A percentile compares a stretch with the other conserved stretches of the same genome.
phyloP scores from a whole-genome alignment of 2,329 filamentous ascomycete species.

The Penicillium nordicum region DNA sequence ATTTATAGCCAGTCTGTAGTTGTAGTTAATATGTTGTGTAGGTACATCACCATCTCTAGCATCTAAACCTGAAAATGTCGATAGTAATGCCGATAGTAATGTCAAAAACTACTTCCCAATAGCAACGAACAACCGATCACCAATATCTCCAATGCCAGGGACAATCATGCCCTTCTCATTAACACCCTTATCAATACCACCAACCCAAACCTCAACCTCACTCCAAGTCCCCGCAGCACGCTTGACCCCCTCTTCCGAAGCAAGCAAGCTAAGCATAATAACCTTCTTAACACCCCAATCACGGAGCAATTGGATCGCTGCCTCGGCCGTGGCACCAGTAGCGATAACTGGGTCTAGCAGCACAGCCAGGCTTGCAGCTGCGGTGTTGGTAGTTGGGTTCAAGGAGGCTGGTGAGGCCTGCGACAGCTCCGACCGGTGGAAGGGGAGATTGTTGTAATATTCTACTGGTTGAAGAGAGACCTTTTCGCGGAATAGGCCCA shows the following conservation, averaged over 20 bases:
- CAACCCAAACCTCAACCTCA: constrained; percentile 67
- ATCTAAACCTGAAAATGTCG: neutral
- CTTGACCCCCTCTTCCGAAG: constrained; percentile 65
- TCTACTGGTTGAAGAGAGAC: constrained; percentile 84
- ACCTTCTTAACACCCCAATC: constrained; percentile 90
- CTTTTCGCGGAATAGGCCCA: constrained; percentile 90
- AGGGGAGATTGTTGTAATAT: constrained; percentile 95
- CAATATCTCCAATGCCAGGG: constrained; percentile 85
- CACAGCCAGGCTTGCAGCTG: constrained; percentile 65
- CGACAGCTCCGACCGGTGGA: constrained; percentile 47
- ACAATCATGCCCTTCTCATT: constrained; percentile 84
- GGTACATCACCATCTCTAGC: neutral
- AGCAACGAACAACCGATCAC: constrained; percentile 84
- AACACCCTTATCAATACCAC: constrained; percentile 68
- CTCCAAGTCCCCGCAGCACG: constrained; percentile 74
- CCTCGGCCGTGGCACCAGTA: constrained; percentile 83
- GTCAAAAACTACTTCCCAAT: constrained; percentile 65
- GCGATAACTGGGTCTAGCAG: constrained; percentile 91
- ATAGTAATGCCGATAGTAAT: neutral
- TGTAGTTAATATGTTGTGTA: neutral
- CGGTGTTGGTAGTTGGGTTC: constrained; percentile 31
- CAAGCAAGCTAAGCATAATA: constrained; percentile 72
- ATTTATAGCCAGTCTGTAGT: neutral
- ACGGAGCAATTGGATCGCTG: constrained; percentile 80
- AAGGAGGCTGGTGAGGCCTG: constrained; percentile 27